phyloP scores from a whole-genome alignment of 768 basidiomycete genomes.

The Boletus reticuloceps region DNA sequence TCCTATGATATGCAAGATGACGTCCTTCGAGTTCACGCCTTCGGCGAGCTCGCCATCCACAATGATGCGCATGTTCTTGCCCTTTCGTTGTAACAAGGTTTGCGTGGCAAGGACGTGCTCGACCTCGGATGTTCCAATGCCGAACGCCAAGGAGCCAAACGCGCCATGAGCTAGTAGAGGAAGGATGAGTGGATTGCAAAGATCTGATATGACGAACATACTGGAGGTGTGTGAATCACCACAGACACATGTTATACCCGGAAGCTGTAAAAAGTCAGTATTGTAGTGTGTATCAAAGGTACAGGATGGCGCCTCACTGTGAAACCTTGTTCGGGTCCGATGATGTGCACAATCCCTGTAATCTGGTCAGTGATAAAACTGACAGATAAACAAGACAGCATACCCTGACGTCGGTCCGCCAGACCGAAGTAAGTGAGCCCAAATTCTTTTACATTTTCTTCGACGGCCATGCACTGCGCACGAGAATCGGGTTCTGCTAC shows the following conservation, averaged over 20 bases:
- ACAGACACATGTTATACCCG: conserved; percentile 81
- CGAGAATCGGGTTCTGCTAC: conserved; percentile 84
- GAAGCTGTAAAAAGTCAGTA: conserved; percentile 43
- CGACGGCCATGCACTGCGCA: conserved; percentile 77
- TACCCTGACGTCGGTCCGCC: conserved; percentile 85
- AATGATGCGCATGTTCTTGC: conserved; percentile 90
- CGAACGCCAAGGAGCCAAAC: conserved; percentile 90
- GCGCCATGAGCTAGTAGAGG: conserved; percentile 72
- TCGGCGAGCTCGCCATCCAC: conserved; percentile 80
- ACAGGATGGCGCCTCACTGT: conserved; percentile 48
- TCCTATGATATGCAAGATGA: conserved; percentile 88
- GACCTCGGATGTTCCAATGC: conserved; percentile 92
- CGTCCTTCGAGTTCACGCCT: conserved; percentile 87
- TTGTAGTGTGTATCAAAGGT: background rate
- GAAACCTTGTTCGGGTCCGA: conserved; percentile 93
- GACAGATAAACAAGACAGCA: conserved; percentile 2
- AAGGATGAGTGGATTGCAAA: background rate
- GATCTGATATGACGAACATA: conserved; percentile 35
- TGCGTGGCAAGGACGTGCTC: conserved; percentile 94
- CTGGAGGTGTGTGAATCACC: conserved; percentile 94
- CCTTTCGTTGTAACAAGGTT: conserved; percentile 81
- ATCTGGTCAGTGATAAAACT: conserved; percentile 16
- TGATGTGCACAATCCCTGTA: conserved; percentile 80
- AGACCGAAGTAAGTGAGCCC: conserved; percentile 91
- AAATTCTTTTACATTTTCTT: conserved; percentile 89